Conservation (phyloP, 495 filamentous ascomycete species). For the Xylaria flabelliformis region DNA sequence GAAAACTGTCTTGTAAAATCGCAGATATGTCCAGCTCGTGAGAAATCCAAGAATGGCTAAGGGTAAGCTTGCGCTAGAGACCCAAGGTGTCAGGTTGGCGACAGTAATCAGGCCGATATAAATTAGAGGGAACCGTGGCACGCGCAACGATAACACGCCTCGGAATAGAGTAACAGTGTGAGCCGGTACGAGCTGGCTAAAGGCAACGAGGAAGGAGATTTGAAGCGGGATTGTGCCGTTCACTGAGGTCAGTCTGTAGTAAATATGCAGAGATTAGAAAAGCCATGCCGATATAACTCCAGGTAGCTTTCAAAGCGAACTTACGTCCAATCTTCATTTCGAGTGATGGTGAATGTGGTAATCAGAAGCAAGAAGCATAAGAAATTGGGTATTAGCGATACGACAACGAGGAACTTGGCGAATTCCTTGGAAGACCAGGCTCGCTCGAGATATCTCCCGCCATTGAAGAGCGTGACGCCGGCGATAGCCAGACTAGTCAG, state of each 20-base stretch:
- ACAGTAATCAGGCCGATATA: constrained; percentile 79
- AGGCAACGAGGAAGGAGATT: constrained; percentile 93
- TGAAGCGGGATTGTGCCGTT: constrained; percentile 89
- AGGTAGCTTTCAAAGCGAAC: constrained; percentile 40
- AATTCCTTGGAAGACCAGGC: constrained; percentile 96
- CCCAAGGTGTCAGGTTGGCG: constrained; percentile 77
- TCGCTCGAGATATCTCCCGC: constrained; percentile 91
- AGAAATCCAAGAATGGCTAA: constrained; percentile 84
- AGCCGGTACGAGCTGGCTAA: constrained; percentile 96
- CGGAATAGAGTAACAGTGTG: constrained; percentile 96
- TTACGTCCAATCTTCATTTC: constrained; percentile 72
- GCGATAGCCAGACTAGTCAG: constrained; percentile 85
- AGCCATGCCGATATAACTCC: constrained; percentile 19
- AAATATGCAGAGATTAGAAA: constrained; percentile 28
- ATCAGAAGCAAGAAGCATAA: constrained; percentile 75
- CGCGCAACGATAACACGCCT: constrained; percentile 85
- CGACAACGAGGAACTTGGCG: constrained; percentile 83
- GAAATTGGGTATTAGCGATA: constrained; percentile 79
- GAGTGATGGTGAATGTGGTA: constrained; percentile 71
- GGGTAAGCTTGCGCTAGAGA: constrained; percentile 83
- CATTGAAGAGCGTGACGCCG: constrained; percentile 84
- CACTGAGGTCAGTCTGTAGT: constrained; percentile 72
- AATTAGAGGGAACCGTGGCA: constrained; percentile 87
- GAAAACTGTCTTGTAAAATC: constrained; percentile 83
- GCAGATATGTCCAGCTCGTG: constrained; percentile 92